Base-by-base conservation (phyloP, 2,329 filamentous ascomycete genomes). In the Penicillium verrucosum region DNA sequence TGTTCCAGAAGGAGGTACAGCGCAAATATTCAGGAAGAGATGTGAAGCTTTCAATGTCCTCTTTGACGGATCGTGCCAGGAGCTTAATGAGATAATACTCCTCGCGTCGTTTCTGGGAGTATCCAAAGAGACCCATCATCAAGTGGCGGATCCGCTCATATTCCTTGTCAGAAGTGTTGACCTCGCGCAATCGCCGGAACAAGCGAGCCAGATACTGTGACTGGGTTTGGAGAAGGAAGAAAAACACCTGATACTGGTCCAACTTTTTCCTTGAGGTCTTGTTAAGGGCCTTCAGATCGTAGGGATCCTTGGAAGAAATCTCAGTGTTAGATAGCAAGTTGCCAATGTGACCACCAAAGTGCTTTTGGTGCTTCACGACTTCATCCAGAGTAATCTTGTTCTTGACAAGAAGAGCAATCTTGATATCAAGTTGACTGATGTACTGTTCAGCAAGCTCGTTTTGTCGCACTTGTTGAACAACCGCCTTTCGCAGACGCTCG, bases 381-480 rank as follows among this genome's bases (percentile, higher is more conserved):
- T 99, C 95, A 70, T 99, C 94, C 4, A 99, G 82, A 0, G 94
- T 97, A 69, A 99, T 99, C 76, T 99, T 99, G 83, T 99, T 99
- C 82, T 97, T 97, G 68, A 99, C 94, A 18, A 99, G 82, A 3
- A 99, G 83, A 1, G 94, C 94, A 72, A 99, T 99, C 78, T 99
- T 99, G 80, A 99, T 96, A 70, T 99, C 95, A 36, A 99, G 84
- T 72, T 99, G 94, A 67, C 96, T 92, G 65, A 99, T 96, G 70
- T 99, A 99, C 72, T 97, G 92, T 76, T 99, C 94, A 38, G 95
- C 85, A 80, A 96, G 87, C 76, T 99, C 94, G 69, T 99, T 99
- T 67, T 97, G 92, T 46, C 93, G 88, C 10, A 99, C 94, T 71
- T 97, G 92, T 70, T 97, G 92, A 7, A 99, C 92, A 16, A 99